phyloP scores from a whole-genome alignment of 148 eudicot species.

The Vaccinium myrtillus region DNA sequence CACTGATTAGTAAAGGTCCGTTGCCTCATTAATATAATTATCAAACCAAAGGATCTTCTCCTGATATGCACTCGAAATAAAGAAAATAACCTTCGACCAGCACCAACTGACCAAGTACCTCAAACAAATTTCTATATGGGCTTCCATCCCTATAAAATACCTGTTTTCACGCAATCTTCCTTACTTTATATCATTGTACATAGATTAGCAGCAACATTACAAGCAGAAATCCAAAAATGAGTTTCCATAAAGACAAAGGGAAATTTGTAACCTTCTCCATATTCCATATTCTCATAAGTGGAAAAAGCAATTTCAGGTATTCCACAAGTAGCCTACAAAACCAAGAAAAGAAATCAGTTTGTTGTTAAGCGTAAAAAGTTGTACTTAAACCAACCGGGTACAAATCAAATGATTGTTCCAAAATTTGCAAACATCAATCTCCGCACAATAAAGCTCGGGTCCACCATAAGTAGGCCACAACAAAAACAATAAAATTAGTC shows the following conservation, averaged over 20 bases:
- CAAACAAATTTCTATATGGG: background rate
- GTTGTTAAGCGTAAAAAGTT: background rate
- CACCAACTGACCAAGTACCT: background rate
- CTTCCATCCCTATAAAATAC: background rate
- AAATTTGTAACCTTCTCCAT: constrained; percentile 65
- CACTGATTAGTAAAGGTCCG: background rate
- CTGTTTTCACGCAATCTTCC: background rate
- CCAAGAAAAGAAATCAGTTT: constrained; percentile 7
- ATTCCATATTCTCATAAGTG: constrained; percentile 97
- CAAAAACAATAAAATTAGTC: background rate
- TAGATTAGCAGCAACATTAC: background rate
- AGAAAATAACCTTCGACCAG: background rate
- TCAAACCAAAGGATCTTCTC: background rate
- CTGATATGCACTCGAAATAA: background rate
- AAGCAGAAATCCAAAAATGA: background rate
- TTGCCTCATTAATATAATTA: background rate
- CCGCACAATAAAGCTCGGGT: background rate
- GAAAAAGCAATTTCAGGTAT: constrained; percentile 90
- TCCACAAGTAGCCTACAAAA: constrained; percentile 81
- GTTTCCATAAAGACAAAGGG: background rate
- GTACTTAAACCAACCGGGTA: background rate
- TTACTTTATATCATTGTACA: background rate
- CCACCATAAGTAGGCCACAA: background rate
- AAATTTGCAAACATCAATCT: background rate
- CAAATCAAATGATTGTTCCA: background rate